phyloP scores from a whole-genome alignment of 2,329 filamentous ascomycete genomes.

The Alternaria sp. region DNA sequence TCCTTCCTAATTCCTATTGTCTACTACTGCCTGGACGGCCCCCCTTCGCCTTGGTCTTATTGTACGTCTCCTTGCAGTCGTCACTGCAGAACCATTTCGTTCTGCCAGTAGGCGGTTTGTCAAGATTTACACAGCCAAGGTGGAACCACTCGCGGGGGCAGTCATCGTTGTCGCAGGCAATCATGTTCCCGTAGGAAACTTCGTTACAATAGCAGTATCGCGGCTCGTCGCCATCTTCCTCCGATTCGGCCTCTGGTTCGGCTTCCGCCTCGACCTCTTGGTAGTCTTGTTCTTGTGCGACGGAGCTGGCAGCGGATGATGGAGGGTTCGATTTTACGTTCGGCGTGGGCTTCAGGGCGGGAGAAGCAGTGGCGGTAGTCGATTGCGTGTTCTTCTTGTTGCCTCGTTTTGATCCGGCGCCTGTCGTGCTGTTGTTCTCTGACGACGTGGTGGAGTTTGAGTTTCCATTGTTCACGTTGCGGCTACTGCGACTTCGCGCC shows the following conservation, averaged over 20 bases:
- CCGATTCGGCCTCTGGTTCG: conserved; percentile 45
- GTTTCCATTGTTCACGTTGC: conserved; percentile 50
- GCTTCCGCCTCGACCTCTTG: conserved; percentile 40
- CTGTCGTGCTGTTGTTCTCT: conserved; percentile 50
- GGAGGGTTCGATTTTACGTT: conserved; percentile 41
- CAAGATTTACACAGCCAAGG: conserved; percentile 69
- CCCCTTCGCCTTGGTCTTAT: conserved; percentile 43
- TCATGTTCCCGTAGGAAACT: conserved; percentile 72
- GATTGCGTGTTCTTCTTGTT: conserved; percentile 45
- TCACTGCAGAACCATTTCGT: conserved; percentile 53
- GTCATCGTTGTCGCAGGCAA: conserved; percentile 71
- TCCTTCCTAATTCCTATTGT: conserved; percentile 52
- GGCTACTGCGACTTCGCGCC: conserved; percentile 54
- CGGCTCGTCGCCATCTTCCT: conserved; percentile 59
- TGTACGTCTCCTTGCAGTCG: conserved; percentile 47
- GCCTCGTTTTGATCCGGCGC: conserved; percentile 45
- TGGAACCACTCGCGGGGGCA: conserved; percentile 74
- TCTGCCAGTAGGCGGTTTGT: conserved; percentile 62
- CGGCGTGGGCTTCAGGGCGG: conserved; percentile 35
- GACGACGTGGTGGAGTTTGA: conserved; percentile 50
- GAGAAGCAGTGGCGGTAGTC: conserved; percentile 35
- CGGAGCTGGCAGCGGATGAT: conserved; percentile 44
- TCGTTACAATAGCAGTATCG: conserved; percentile 72
- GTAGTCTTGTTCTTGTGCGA: conserved; percentile 44
- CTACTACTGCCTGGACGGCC: conserved; percentile 49